Evolutionary conservation across 192 early-diverging fungal genomes (phyloP).

Genomic region (Entomortierella parvispora): DNA sequence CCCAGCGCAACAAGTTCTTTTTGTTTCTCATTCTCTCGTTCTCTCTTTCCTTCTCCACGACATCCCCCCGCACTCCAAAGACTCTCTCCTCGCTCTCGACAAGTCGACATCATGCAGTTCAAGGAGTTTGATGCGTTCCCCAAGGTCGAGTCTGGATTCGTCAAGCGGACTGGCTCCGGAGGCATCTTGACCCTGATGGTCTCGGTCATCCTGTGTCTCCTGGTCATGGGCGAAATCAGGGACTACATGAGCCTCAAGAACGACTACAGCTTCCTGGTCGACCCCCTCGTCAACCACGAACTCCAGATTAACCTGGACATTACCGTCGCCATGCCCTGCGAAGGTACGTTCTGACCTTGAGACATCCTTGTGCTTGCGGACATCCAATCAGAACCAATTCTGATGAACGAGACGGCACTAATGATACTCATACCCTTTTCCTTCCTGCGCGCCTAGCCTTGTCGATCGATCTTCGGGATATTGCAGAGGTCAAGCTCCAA

Average conservation of each 20-base stretch:
- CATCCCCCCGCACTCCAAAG: no score
- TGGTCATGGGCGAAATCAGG: constrained; percentile 74
- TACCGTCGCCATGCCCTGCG: constrained; percentile 89
- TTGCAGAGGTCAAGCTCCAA: constrained; percentile 64
- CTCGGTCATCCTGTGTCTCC: constrained; percentile 68
- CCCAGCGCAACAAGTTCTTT: no score
- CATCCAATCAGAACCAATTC: not conserved
- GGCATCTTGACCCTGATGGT: constrained; percentile 81
- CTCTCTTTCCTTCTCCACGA: no score
- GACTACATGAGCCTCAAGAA: constrained; percentile 73
- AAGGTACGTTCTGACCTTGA: not conserved
- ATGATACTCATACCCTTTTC: not conserved
- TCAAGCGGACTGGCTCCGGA: constrained; percentile 76
- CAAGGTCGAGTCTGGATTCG: constrained; percentile 86
- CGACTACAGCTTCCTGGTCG: constrained; percentile 85
- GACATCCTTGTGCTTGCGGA: not conserved
- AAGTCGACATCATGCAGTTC: constrained; percentile 30
- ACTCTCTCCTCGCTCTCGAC: no score
- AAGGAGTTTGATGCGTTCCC: constrained; percentile 85
- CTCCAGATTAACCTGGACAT: constrained; percentile 90
- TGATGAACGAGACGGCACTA: not conserved
- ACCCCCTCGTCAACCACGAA: constrained; percentile 65
- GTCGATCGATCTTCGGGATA: constrained; percentile 76
- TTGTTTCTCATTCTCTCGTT: no score
- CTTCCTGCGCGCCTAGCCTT: constrained; percentile 53